These are phyloP conservation scores for Hypoxylon sp. DNA, from an alignment of 2,329 filamentous ascomycete species.

Conservation along the genomic window DNA sequence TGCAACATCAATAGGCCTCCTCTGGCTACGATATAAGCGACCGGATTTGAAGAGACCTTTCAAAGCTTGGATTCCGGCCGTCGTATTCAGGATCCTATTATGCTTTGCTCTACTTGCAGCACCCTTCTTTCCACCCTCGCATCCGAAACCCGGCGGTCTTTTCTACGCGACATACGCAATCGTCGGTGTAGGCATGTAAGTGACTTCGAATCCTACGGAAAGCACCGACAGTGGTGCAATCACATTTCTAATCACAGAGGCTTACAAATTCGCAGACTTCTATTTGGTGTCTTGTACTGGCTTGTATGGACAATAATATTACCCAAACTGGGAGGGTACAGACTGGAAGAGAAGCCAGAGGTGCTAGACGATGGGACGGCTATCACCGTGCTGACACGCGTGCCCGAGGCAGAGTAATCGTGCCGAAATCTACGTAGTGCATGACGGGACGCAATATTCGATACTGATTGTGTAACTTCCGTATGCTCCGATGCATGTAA, in stretches of 20 bases:
- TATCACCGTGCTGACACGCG: constrained; percentile 70
- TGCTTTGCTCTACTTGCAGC: constrained; percentile 70
- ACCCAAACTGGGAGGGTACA: constrained; percentile 72
- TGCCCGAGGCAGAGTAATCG: constrained; percentile 47
- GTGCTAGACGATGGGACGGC: constrained; percentile 76
- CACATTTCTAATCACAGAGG: constrained; percentile 20
- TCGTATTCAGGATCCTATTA: constrained; percentile 68
- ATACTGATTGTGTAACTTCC: constrained; percentile 25
- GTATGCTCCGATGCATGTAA: constrained; percentile 7
- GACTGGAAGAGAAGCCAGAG: constrained; percentile 72
- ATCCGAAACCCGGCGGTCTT: constrained; percentile 62
- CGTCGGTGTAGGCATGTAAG: constrained; percentile 68
- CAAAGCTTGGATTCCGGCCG: constrained; percentile 73
- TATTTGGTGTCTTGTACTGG: constrained; percentile 76
- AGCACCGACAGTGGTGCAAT: not conserved
- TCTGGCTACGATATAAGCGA: constrained; percentile 71
- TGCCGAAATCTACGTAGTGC: constrained; percentile 4
- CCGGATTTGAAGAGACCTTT: constrained; percentile 75
- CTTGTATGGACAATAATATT: constrained; percentile 74
- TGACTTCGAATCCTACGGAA: constrained; percentile 35
- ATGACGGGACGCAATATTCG: constrained; percentile 19
- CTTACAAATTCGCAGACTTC: constrained; percentile 62
- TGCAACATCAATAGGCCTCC: constrained; percentile 69
- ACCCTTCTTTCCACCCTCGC: constrained; percentile 72
- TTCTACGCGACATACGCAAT: constrained; percentile 70